Evolutionary conservation across 768 basidiomycete species (phyloP), one percentile per base, ranked within the genome.

Genomic region (Peribolospora baueri): DNA sequence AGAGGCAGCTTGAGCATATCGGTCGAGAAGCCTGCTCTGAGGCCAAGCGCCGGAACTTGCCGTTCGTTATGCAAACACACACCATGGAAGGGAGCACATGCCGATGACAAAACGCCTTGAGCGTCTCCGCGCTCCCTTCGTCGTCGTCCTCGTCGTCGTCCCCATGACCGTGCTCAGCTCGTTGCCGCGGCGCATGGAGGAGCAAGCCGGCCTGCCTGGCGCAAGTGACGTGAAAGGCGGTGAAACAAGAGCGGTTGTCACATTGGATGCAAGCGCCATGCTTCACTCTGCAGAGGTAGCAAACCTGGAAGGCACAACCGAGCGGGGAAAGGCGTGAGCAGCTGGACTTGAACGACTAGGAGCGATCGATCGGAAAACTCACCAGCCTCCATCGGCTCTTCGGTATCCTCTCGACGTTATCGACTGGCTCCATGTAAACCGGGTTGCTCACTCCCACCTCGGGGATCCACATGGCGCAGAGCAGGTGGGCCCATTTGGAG

Each of bases 401-500:
- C 1, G 81, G 78, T 49, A 98, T 82, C 58, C 72, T 76, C 52
- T 95, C 85, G 0, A 86, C 74, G 4, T 84, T 85, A 3, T 85
- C 84, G 39, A 98, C 79, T 8, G 93, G 93, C 63, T 98, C 93
- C 93, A 97, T 97, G 65, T 95, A 93, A 8, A 87, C 82, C 47
- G 87, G 81, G 66, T 97, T 97, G 14, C 80, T 80, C 1, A 95
- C 84, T 36, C 80, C 76, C 10, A 88, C 69, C 62, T 95, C 90
- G 3, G 81, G 80, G 39, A 79, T 76, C 69, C 86, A 95, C 1
- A 84, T 77, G 3, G 88, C 77, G 69, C 91, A 97, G 3, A 93
- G 68, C 41, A 88, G 72, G 65, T 97, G 91, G 0, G 88, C 83
- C 93, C 93, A 98, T 58, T 86, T 81, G 0, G 85, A 87, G 40